These are phyloP conservation scores for Fusarium verticillioides DNA, from an alignment of 2,329 filamentous ascomycete genomes.

Conservation along the genomic window DNA sequence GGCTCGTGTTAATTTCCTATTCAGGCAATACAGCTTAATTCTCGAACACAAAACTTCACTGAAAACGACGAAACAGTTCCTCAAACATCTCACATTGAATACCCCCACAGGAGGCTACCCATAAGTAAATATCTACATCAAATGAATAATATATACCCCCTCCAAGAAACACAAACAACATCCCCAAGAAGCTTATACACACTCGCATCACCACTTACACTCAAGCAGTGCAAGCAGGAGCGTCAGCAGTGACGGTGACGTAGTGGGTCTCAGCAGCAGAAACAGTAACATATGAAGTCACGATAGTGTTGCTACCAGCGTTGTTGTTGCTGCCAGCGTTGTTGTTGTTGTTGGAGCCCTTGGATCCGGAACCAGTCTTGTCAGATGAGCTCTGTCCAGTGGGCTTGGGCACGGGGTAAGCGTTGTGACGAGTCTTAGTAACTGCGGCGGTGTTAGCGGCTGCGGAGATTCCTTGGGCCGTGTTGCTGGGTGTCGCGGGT, in stretches of 20 bases:
- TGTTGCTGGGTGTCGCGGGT: slow-evolving; percentile 1
- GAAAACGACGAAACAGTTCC: background rate
- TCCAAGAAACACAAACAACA: background rate
- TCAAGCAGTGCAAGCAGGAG: slow-evolving; percentile 24
- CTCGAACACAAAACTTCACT: background rate
- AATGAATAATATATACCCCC: slow-evolving; percentile 12
- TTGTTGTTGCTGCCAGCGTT: background rate
- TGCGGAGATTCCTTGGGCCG: background rate
- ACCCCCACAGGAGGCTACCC: slow-evolving; percentile 45
- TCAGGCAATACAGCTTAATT: background rate
- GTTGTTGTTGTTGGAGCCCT: background rate
- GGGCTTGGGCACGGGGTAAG: slow-evolving; percentile 1
- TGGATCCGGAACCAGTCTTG: background rate
- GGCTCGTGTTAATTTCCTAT: background rate
- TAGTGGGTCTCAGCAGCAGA: background rate
- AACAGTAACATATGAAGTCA: slow-evolving; percentile 36
- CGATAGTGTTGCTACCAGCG: slow-evolving; percentile 5
- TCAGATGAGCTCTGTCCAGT: slow-evolving; percentile 1
- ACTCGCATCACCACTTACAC: background rate
- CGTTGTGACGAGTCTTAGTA: background rate
- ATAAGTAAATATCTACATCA: slow-evolving; percentile 45
- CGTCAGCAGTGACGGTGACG: slow-evolving; percentile 28
- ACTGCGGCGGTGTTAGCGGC: background rate
- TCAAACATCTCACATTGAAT: slow-evolving; percentile 45
- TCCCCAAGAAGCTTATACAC: background rate